phyloP scores from a whole-genome alignment of 345 rosid species.

The Microcos paniculata region DNA sequence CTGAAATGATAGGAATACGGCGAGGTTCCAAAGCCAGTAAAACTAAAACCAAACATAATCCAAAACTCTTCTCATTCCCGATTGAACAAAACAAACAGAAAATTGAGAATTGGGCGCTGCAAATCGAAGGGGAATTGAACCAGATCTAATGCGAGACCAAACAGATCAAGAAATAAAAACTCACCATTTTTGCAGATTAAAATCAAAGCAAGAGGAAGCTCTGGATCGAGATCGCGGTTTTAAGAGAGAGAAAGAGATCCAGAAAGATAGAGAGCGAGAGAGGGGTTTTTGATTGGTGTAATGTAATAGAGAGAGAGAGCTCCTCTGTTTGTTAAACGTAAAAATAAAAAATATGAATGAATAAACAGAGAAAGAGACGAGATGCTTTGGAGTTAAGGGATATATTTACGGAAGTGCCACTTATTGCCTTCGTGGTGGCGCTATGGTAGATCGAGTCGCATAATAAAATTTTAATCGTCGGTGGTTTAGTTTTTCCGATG shows the following conservation, averaged over 20 bases:
- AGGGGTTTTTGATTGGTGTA: background rate
- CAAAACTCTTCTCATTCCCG: background rate
- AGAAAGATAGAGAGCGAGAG: background rate
- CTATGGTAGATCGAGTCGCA: background rate
- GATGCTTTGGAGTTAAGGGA: conserved; percentile 8
- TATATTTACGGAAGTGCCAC: conserved; percentile 18
- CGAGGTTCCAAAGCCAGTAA: background rate
- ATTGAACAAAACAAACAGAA: background rate
- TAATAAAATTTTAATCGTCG: background rate
- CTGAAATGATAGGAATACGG: background rate
- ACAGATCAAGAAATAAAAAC: conserved; percentile 4
- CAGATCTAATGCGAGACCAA: conserved; percentile 23
- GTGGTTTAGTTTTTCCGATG: too few relatives aligned
- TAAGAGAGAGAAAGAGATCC: background rate
- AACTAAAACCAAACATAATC: background rate
- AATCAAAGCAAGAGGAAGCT: background rate
- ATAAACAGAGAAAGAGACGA: background rate
- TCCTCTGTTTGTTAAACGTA: background rate
- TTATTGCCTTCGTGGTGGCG: background rate
- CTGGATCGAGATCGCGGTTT: conserved; percentile 11
- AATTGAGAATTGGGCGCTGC: background rate
- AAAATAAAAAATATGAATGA: background rate
- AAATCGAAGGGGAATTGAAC: conserved; percentile 5
- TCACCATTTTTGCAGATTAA: conserved; percentile 23
- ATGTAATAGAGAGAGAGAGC: background rate